phyloP scores from a whole-genome alignment of 139 green algal genomes.

The Pleodorina starrii region DNA sequence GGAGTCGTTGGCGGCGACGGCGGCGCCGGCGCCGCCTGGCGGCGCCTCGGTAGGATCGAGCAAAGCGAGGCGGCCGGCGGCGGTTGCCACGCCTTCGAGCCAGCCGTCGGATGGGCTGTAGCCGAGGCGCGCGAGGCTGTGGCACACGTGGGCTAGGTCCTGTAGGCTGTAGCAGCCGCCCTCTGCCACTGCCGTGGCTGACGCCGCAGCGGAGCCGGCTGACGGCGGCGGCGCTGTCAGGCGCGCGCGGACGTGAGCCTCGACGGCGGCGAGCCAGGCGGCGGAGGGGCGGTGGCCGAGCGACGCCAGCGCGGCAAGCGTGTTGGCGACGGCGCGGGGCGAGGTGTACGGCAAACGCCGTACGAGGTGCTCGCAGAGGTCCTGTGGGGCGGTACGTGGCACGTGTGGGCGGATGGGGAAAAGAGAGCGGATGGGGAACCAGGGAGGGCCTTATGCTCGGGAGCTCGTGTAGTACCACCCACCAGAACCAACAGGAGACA shows the following conservation, averaged over 20 bases:
- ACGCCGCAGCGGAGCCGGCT: neutral
- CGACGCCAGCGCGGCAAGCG: slow-evolving; percentile 6
- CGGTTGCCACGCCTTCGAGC: neutral
- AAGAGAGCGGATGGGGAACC: no score
- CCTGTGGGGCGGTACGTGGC: no score
- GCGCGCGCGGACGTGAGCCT: neutral
- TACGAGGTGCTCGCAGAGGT: neutral
- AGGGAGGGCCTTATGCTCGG: no score
- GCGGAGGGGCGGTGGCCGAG: neutral
- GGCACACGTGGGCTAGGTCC: neutral
- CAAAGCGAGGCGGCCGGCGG: neutral
- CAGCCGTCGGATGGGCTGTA: neutral
- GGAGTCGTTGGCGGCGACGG: neutral
- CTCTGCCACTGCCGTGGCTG: neutral
- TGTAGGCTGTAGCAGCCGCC: neutral
- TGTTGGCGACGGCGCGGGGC: slow-evolving; percentile 7
- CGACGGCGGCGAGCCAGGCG: neutral
- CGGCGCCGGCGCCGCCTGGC: neutral
- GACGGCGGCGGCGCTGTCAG: neutral
- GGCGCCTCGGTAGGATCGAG: neutral
- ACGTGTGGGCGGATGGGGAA: no score
- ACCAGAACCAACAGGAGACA: no score
- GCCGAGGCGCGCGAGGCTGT: slow-evolving; percentile 3
- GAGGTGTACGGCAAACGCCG: neutral
- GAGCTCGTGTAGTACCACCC: no score